Evolutionary conservation across 2,329 filamentous ascomycete species (phyloP), one percentile per base, ranked within the genome.

Genomic region (Calonectria pteridis): DNA sequence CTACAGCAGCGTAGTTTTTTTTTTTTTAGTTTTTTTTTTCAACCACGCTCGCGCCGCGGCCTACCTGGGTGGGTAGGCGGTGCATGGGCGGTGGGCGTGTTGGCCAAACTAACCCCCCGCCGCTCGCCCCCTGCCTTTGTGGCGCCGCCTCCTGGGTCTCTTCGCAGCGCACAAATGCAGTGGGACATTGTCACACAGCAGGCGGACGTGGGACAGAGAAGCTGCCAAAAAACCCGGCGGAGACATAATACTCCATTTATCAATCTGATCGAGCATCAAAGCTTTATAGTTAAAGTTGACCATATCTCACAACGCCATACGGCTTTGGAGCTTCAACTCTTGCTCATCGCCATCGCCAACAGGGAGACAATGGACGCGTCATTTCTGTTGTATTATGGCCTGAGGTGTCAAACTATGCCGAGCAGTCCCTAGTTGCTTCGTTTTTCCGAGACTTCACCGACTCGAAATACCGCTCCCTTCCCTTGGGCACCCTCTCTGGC

Each of bases 361-460:
- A 35, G 58, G 64, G 37, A 58, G 53, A 51, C 46, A 55, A 62
- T 58, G 35, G 65, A 55, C 59, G 53, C 64, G 66, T 71, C 72
- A 70, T 69, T 67, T 58, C 26, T 55, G 46, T 59, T 66, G 68
- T 63, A 40, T 46, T 18, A 67, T 76, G 71, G 69, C 71, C 76
- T 75, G 75, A 76, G 78, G 75, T 74, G 68, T 70, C 62, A 29
- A 72, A 63, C 59, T 64, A 64, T 74, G 37, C 58, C 58, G 53
- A 67, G 72, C 72, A 71, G 71, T 55, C 43, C 64, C 78, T 59
- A 69, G 74, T 58, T 71, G 73, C 78, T 75, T 79, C 73, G 67
- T 79, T 79, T 73, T 78, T 63, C 79, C 79, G 77, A 80, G 73
- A 78, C 77, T 80, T 80, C 75, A 80, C 79, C 79, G 79, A 80